Evolutionary conservation across 1,284 basidiomycete species (phyloP).

Genomic region (Ceratobasidium theobromae): DNA sequence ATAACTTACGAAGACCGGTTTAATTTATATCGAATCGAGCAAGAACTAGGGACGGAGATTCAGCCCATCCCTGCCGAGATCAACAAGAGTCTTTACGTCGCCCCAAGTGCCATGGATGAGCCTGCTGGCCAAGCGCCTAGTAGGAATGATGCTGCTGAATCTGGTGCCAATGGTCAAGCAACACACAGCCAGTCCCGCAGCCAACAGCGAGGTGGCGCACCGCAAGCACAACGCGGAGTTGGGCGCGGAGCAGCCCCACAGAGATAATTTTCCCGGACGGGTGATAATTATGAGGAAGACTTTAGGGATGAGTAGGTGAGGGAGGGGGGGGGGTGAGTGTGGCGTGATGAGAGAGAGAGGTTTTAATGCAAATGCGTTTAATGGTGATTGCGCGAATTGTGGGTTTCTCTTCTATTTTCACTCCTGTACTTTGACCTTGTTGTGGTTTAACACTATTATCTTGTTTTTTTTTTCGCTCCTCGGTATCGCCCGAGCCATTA

Average conservation of each 20-base stretch:
- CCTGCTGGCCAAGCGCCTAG: slow-evolving; percentile 22
- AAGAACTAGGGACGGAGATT: slow-evolving; percentile 98
- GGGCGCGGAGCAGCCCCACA: slow-evolving; percentile 29
- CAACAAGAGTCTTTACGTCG: slow-evolving; percentile 91
- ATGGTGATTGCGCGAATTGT: slow-evolving; percentile 31
- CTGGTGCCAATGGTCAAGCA: slow-evolving; percentile 22
- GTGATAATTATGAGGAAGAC: not conserved
- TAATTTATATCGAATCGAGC: slow-evolving; percentile 97
- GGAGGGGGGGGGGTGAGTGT: not conserved
- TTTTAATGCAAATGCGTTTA: slow-evolving; percentile 6
- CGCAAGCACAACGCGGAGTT: slow-evolving; percentile 21
- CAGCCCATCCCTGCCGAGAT: slow-evolving; percentile 91
- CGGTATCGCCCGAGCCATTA: slow-evolving; percentile 2
- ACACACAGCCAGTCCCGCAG: slow-evolving; percentile 19
- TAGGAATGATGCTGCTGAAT: not conserved
- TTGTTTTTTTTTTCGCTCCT: slow-evolving; percentile 22
- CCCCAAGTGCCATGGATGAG: slow-evolving; percentile 41
- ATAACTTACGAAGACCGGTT: slow-evolving; percentile 97
- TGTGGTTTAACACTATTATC: slow-evolving; percentile 31
- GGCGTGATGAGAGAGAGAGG: not conserved
- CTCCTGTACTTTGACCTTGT: slow-evolving; percentile 26
- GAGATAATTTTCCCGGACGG: not conserved
- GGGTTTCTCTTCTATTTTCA: slow-evolving; percentile 31
- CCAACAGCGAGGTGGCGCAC: slow-evolving; percentile 15
- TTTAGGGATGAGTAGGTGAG: not conserved